Evolutionary conservation across 495 filamentous ascomycete species (phyloP), one percentile per base, ranked within the genome.

Genomic region (Jackrogersella minutella): DNA sequence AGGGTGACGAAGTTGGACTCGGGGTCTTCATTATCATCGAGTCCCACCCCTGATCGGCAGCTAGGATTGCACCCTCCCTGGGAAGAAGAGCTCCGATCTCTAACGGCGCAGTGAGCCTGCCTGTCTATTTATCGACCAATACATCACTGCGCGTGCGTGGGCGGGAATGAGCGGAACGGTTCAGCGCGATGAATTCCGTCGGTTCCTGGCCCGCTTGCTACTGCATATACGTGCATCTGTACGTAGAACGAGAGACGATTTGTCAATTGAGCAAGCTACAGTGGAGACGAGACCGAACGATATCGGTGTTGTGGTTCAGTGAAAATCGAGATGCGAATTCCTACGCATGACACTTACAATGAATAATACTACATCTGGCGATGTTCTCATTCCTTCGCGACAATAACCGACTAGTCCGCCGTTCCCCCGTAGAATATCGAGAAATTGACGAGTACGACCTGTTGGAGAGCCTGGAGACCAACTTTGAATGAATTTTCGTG

Each of bases 121-220:
- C 39, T 17, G 14, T 41, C 39, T 41, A 34, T 16, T 19, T 34
- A 9, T 36, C 50, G 22, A 19, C 16, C 13, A 39, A 39, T 54
- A 39, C 50, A 36, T 53, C 51, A 39, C 40, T 43, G 17, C 41
- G 21, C 21, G 19, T 9, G 50, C 33, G 24, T 31, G 16, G 43
- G 24, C 24, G 53, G 36, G 24, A 44, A 17, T 7, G 14, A 21
- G 21, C 37, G 39, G 36, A n/a, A 56, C 41, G 5, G 36, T 51
- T 33, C 46, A 37, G 49, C 39, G 36, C 44, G 39, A 39, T 50
- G 37, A 28, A 62, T 62, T 49, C 47, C 33, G 24, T 47, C 47
- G 36, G 16, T 24, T 43, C 30, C 24, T 28, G 34, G 30, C 34
- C 51, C 24, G 24, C 37, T 31, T 8, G 16, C 26, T 46, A 17